Evolutionary conservation across 305 asterid species (phyloP).

Genomic region (Solanum aculeatissimum): DNA sequence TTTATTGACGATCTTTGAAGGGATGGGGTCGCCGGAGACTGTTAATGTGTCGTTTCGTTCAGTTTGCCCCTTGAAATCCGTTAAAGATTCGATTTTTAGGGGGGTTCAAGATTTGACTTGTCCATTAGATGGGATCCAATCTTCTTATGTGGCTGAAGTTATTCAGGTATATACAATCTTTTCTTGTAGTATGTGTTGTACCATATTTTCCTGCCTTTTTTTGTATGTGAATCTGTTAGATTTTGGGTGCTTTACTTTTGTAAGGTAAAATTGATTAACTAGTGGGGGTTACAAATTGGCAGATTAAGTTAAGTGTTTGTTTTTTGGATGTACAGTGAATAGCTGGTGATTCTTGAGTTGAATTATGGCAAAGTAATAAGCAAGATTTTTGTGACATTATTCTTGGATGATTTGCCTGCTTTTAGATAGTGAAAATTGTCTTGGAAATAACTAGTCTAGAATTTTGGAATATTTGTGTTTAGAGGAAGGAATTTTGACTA

Average conservation of each 20-base stretch:
- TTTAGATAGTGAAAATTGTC: not conserved
- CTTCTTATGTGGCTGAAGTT: slow-evolving; percentile 32
- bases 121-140: slow-evolving; percentile 25
- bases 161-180: slow-evolving; percentile 42
- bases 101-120: slow-evolving; percentile 35
- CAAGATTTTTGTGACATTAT: not conserved
- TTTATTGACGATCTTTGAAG: slow-evolving; percentile 31
- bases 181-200: not conserved
- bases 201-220: not conserved
- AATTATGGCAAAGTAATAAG: not conserved
- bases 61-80: slow-evolving; percentile 43
- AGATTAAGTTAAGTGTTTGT: not conserved
- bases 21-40: slow-evolving; percentile 39
- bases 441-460: not conserved
- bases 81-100: slow-evolving; percentile 41
- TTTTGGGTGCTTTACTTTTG: not conserved
- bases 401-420: not conserved
- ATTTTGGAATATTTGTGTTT: not conserved
- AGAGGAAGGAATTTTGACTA: not conserved
- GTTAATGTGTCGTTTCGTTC: slow-evolving; percentile 27
- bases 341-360: not conserved
- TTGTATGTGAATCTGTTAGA: not conserved
- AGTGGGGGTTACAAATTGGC: not conserved
- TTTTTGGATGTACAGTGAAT: not conserved
- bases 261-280: not conserved